phyloP scores from a whole-genome alignment of 106 monocot species.

The Phalaenopsis equestris region DNA sequence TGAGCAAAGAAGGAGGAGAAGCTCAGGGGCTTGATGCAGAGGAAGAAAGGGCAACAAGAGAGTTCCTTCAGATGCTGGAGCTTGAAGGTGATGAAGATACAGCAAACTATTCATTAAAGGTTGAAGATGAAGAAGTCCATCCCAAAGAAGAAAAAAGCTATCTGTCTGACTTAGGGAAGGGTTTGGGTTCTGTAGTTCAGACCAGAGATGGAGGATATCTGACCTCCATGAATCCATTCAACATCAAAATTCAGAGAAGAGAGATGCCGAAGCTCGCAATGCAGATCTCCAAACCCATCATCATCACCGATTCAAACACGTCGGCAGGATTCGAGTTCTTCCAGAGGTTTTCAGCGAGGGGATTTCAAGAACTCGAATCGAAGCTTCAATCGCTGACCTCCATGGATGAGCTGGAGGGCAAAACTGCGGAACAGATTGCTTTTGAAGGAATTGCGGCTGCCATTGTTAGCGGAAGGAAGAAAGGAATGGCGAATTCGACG shows the following conservation, averaged over 20 bases:
- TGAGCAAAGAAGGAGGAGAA: conserved; percentile 23
- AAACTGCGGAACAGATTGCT: conserved; percentile 87
- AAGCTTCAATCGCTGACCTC: conserved; percentile 31
- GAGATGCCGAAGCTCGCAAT: conserved; percentile 70
- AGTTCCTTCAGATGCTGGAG: conserved; percentile 82
- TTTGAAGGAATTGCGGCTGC: conserved; percentile 85
- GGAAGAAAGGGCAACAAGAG: conserved; percentile 67
- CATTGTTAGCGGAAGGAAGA: conserved; percentile 63
- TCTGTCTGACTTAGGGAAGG: conserved; percentile 76
- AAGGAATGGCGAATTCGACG: conserved; percentile 61
- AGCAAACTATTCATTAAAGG: not conserved
- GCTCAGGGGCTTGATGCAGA: conserved; percentile 35
- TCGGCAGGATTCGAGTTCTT: conserved; percentile 64
- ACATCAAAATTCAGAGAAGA: conserved; percentile 27
- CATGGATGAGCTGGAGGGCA: conserved; percentile 79
- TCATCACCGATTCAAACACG: conserved; percentile 32
- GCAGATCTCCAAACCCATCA: conserved; percentile 72
- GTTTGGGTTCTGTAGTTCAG: conserved; percentile 64
- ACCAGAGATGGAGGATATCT: conserved; percentile 91
- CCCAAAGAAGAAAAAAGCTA: conserved; percentile 10
- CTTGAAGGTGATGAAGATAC: conserved; percentile 18
- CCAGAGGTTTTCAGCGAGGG: conserved; percentile 53
- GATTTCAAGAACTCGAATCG: conserved; percentile 33
- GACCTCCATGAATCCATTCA: conserved; percentile 59
- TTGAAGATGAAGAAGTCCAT: not conserved